phyloP scores from a whole-genome alignment of 2,329 filamentous ascomycete genomes.

The Monosporascus sp. region DNA sequence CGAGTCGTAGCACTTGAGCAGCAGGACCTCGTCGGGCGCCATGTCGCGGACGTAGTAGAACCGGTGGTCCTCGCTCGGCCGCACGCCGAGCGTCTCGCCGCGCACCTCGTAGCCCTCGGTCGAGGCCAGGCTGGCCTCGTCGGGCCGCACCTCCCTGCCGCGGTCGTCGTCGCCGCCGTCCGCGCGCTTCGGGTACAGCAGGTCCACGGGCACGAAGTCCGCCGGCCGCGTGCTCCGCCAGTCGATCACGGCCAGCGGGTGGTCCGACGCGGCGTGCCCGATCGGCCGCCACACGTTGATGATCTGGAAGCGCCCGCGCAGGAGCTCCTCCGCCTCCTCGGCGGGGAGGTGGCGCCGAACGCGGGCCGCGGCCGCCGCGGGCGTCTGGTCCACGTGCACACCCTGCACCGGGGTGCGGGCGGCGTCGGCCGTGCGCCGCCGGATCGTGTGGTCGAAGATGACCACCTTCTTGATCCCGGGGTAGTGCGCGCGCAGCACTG shows the following conservation, averaged over 20 bases:
- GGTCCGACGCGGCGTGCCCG: constrained; percentile 52
- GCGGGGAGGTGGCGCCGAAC: constrained; percentile 55
- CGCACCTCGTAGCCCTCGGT: constrained; percentile 55
- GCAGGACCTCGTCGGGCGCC: constrained; percentile 46
- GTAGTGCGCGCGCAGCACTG: no score
- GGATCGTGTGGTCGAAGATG: constrained; percentile 70
- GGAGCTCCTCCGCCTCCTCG: constrained; percentile 50
- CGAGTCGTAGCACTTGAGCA: constrained; percentile 52
- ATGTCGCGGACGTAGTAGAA: constrained; percentile 67
- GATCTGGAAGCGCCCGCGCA: constrained; percentile 57
- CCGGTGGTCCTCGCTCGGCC: constrained; percentile 51
- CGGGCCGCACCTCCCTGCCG: constrained; percentile 52
- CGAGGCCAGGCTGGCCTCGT: constrained; percentile 38
- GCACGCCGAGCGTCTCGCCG: constrained; percentile 59
- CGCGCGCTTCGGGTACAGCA: constrained; percentile 50
- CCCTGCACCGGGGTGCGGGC: constrained; percentile 62
- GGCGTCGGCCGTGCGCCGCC: constrained; percentile 46
- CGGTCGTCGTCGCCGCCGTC: constrained; percentile 40
- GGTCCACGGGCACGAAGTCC: constrained; percentile 56
- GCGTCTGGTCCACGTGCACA: constrained; percentile 69
- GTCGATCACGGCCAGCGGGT: constrained; percentile 59
- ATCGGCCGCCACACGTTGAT: constrained; percentile 71
- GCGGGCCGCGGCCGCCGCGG: constrained; percentile 53
- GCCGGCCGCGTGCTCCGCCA: constrained; percentile 50
- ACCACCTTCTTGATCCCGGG: constrained; percentile 34